Base-by-base conservation (phyloP, 345 rosid species). In the Moricandia arvensis region DNA sequence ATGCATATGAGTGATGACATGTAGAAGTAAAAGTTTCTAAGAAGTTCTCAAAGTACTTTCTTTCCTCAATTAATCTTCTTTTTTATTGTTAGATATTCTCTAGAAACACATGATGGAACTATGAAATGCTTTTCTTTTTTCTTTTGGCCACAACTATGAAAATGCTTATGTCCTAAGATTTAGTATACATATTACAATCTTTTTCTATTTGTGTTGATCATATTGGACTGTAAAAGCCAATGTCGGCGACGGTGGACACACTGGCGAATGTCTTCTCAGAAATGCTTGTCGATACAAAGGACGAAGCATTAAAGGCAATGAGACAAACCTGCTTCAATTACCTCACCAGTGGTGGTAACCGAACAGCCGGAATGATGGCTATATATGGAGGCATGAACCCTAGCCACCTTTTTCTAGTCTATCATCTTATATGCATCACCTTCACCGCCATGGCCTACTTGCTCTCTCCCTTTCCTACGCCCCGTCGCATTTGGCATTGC, bases 191-290 rank as follows among this genome's bases (percentile, higher is more conserved):
- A 26, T 21, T 0, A 21, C 8, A 30, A 7, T 34, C 6, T 4
- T 8, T 35, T 21, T 45, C 9, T 18, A 3, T 16, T 8, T 38
- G 38, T n/a, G 17, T 45, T 31, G 43, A 21, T 66, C 41, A 38
- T 9, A 43, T 67, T 59, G 38, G 4, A 68, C 21, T 69, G 27
- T 1, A 7, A 68, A 69, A 80, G 82, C 82, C 84, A 5, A 68
- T 81, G 75, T 74, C 78, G 49, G 71, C 84, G 1, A 83, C 84
- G 0, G 83, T 76, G 57, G 81, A 83, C 74, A 83, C 82, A 2
- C 33, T 83, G 21, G 82, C 77, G 5, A 58, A 61, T 0, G 66
- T 76, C 1, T 54, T 83, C 15, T 60, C 78, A 59, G 71, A 68
- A 60, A 75, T 57, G 10, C 76, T 79, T 5, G 38, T 73, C 3